Conservation (phyloP, 1,284 basidiomycete genomes). For the Boletellus dicymbophilus region DNA sequence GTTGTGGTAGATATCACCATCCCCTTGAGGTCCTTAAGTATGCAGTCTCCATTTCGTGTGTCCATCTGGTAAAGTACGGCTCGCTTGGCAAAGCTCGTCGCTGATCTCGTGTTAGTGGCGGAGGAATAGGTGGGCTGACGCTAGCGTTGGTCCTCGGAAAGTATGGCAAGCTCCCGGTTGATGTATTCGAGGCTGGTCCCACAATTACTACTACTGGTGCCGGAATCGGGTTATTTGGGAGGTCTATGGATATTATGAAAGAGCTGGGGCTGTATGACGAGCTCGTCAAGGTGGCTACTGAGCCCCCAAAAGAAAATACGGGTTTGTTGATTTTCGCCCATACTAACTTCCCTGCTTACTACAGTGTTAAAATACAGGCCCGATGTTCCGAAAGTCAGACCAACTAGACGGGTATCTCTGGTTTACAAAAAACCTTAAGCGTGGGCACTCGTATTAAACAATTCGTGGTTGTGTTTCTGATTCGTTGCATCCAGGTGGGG, state of each 20-base stretch:
- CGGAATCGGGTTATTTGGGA: constrained; percentile 37
- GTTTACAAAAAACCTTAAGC: constrained; percentile 14
- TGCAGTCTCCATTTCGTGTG: not conserved
- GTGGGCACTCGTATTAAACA: constrained; percentile 1
- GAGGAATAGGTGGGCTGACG: constrained; percentile 40
- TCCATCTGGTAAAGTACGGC: not conserved
- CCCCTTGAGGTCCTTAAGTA: no score
- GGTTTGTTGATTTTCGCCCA: constrained; percentile 5
- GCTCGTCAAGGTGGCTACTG: constrained; percentile 6
- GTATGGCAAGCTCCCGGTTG: constrained; percentile 22
- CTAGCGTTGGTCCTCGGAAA: constrained; percentile 37
- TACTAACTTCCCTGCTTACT: not conserved
- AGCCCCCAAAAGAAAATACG: constrained; percentile 12
- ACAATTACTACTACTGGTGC: constrained; percentile 39
- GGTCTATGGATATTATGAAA: constrained; percentile 37
- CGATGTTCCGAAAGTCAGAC: constrained; percentile 25
- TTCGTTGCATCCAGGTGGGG: constrained; percentile 20
- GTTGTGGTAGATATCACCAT: no score
- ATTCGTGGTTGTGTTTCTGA: not conserved
- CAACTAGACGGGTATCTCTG: constrained; percentile 25
- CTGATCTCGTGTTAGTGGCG: constrained; percentile 31
- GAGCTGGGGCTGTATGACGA: constrained; percentile 32
- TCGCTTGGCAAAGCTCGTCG: not conserved
- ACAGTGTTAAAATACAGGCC: not conserved
- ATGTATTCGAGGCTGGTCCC: constrained; percentile 38